Percentiles rank a stretch among this genome's conserved stretches.
phyloP scores from a whole-genome alignment of 2,329 filamentous ascomycete genomes.

The Colletotrichum sp. region DNA sequence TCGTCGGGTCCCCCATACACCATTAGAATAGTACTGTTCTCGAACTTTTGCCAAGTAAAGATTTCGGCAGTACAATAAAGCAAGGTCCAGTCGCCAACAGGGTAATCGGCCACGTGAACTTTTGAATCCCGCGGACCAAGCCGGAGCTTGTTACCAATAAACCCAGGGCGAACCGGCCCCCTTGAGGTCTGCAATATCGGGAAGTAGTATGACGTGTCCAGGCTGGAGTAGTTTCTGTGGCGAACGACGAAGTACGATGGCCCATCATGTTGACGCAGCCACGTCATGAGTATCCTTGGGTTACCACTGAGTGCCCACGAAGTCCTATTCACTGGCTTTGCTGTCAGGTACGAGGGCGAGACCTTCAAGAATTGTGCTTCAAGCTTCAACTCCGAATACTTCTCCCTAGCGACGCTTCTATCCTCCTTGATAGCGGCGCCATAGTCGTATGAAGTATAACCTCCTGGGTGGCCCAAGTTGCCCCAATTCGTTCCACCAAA shows the following conservation, averaged over 20 bases:
- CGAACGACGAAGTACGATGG: constrained; percentile 70
- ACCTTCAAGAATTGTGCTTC: constrained; percentile 77
- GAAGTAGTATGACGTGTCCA: constrained; percentile 63
- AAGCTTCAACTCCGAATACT: constrained; percentile 81
- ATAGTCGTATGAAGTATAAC: constrained; percentile 65
- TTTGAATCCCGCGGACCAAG: constrained; percentile 70
- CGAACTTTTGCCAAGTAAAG: constrained; percentile 71
- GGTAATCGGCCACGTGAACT: constrained; percentile 71
- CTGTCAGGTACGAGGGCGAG: constrained; percentile 71
- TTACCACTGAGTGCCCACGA: constrained; percentile 59
- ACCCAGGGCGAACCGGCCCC: constrained; percentile 54
- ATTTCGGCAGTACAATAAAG: constrained; percentile 75
- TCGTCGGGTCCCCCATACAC: constrained; percentile 69
- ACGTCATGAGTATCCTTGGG: constrained; percentile 62
- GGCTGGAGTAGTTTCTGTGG: constrained; percentile 69
- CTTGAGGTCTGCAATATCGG: constrained; percentile 66
- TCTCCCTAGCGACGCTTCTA: constrained; percentile 71
- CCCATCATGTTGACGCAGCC: constrained; percentile 59
- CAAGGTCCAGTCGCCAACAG: constrained; percentile 62
- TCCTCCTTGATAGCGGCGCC: constrained; percentile 69
- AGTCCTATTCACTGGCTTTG: constrained; percentile 55
- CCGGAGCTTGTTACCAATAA: constrained; percentile 62
- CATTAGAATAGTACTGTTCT: constrained; percentile 62
- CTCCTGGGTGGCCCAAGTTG: constrained; percentile 73
- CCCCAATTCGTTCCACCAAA: constrained; percentile 87